A percentile compares a stretch with the other conserved stretches of the same genome.
phyloP scores from a whole-genome alignment of 2,329 filamentous ascomycete genomes.

The Colletotrichum coccodes region DNA sequence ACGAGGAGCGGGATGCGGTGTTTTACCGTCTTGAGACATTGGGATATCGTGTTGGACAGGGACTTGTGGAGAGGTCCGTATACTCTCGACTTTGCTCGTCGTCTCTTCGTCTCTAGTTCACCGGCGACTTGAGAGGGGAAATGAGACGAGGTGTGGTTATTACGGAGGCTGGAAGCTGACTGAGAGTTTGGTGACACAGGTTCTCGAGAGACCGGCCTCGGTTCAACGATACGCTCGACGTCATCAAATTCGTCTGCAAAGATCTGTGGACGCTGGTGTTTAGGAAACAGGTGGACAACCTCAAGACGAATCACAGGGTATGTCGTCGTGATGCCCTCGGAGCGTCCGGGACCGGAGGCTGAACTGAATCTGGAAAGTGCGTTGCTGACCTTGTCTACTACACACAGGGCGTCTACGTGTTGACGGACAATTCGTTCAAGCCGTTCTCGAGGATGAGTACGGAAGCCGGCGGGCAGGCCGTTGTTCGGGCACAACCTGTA shows the following conservation, averaged over 20 bases:
- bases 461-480: constrained; percentile 77
- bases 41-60: constrained; percentile 92
- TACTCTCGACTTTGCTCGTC: constrained; percentile 6
- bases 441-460: constrained; percentile 92
- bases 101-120: neutral
- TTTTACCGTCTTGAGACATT: constrained; percentile 85
- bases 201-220: constrained; percentile 87
- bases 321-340: constrained; percentile 34
- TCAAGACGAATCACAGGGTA: constrained; percentile 97
- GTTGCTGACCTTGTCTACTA: neutral
- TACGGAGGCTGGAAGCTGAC: neutral
- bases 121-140: neutral
- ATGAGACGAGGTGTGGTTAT: neutral
- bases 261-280: constrained; percentile 96
- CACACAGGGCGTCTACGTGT: constrained; percentile 86
- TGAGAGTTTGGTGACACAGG: constrained; percentile 50
- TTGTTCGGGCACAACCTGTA: constrained; percentile 83
- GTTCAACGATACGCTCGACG: constrained; percentile 91
- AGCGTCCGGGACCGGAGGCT: neutral
- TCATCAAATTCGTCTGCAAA: constrained; percentile 99
- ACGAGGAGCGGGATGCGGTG: constrained; percentile 85
- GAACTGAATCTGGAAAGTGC: neutral
- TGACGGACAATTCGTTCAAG: constrained; percentile 92
- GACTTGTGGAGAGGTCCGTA: constrained; percentile 85
- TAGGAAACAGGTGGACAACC: constrained; percentile 96